Percentiles rank a stretch among this genome's conserved stretches.
Evolutionary conservation across 106 monocot species (phyloP).

Genomic region (Platanthera zijinensis): DNA sequence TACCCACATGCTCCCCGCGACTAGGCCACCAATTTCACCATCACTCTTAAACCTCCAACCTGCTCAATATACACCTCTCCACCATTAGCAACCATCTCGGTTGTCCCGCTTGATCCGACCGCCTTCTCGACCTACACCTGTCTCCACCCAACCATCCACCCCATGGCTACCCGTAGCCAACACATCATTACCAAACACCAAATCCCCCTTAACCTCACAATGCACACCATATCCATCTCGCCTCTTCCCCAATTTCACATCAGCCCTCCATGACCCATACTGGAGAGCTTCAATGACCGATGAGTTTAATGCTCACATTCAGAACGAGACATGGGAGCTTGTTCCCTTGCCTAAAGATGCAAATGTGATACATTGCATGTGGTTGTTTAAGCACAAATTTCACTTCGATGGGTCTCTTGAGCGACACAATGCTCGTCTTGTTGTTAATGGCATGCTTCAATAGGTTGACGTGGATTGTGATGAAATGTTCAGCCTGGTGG

Average conservation of each 20-base stretch:
- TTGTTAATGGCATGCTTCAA: not conserved
- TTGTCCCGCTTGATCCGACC: not conserved
- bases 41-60: not conserved
- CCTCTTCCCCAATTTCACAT: too few relatives aligned
- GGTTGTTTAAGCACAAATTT: not conserved
- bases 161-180: not conserved
- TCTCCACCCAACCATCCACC: not conserved
- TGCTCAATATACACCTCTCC: not conserved
- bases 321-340: not conserved
- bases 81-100: not conserved
- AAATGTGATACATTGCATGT: not conserved
- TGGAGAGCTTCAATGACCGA: too few relatives aligned
- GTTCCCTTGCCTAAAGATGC: not conserved
- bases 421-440: not conserved
- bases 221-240: not conserved
- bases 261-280: too few relatives aligned
- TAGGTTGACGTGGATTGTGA: constrained; percentile 6
- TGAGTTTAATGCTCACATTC: not conserved
- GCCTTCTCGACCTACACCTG: not conserved
- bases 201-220: not conserved
- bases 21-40: not conserved
- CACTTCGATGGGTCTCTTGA: not conserved
- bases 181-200: not conserved
- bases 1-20: not conserved
- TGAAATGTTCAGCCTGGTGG: constrained; percentile 2